Evolutionary conservation across 2,329 filamentous ascomycete species (phyloP).

Genomic region (Davidsoniella australis): DNA sequence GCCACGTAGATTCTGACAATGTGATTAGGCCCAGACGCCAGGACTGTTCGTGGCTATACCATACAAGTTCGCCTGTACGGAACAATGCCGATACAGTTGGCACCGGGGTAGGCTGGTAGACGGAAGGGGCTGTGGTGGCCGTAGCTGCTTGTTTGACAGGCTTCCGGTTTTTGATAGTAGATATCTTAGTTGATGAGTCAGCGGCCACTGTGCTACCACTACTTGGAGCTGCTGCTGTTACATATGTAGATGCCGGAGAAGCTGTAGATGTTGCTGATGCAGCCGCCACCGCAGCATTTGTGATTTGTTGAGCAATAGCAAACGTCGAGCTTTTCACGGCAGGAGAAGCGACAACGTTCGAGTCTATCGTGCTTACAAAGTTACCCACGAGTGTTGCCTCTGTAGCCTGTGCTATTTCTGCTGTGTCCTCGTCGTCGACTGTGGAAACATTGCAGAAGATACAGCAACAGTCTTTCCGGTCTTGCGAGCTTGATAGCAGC

Average conservation of each 20-base stretch:
- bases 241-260: not conserved
- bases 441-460: conserved; percentile 26
- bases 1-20: conserved; percentile 17
- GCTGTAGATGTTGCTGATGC: not conserved
- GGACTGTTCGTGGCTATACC: conserved; percentile 29
- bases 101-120: conserved; percentile 11
- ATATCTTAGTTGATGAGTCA: conserved; percentile 7
- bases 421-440: conserved; percentile 16
- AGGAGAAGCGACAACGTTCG: not conserved
- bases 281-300: conserved; percentile 3
- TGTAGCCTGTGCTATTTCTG: conserved; percentile 9
- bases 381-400: not conserved
- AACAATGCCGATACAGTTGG: conserved; percentile 22
- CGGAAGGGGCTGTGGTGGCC: not conserved
- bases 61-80: conserved; percentile 32
- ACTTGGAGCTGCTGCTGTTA: conserved; percentile 6
- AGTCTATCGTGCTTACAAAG: not conserved
- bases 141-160: not conserved
- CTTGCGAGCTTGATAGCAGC: conserved; percentile 30
- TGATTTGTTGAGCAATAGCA: conserved; percentile 6
- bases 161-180: conserved; percentile 10
- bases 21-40: conserved; percentile 33
- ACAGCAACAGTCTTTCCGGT: conserved; percentile 34
- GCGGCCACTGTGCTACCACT: not conserved
- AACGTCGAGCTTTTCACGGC: conserved; percentile 4